Conservation (phyloP, 1,284 basidiomycete species). For the Cryptococcus deneoformans region DNA sequence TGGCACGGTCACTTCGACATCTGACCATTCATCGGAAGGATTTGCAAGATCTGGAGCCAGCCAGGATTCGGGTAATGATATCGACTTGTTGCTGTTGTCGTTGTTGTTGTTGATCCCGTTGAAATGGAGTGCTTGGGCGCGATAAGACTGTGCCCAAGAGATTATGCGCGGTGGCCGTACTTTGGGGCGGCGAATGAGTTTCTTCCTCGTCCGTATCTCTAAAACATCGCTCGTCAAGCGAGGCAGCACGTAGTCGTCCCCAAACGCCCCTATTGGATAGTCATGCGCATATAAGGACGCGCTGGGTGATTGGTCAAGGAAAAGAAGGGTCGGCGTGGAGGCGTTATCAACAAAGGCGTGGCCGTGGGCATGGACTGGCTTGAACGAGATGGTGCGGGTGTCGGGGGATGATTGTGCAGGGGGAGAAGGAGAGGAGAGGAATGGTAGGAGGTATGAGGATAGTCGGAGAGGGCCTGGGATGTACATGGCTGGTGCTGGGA, state of each 20-base stretch:
- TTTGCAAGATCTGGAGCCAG: slow-evolving; percentile 29
- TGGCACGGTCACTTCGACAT: slow-evolving; percentile 53
- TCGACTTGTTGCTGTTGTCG: background rate
- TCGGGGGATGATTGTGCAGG: background rate
- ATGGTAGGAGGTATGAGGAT: background rate
- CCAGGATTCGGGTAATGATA: slow-evolving; percentile 17
- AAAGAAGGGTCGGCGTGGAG: slow-evolving; percentile 8
- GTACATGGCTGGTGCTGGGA: slow-evolving; percentile 24
- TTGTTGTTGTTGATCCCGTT: too few species aligned
- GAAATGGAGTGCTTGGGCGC: slow-evolving; percentile 12
- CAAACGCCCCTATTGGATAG: slow-evolving; percentile 6
- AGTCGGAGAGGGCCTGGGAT: slow-evolving; percentile 18
- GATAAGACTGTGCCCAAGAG: slow-evolving; percentile 33
- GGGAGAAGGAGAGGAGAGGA: slow-evolving; percentile 15
- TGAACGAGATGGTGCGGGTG: slow-evolving; percentile 20
- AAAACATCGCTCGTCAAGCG: slow-evolving; percentile 12
- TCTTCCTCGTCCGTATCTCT: slow-evolving; percentile 29
- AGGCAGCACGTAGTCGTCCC: background rate
- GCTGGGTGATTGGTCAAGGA: slow-evolving; percentile 21
- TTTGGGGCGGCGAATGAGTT: slow-evolving; percentile 36
- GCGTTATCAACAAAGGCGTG: slow-evolving; percentile 17
- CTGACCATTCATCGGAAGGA: slow-evolving; percentile 50
- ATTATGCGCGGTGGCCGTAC: slow-evolving; percentile 36
- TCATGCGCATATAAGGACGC: slow-evolving; percentile 16
- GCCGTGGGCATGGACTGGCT: slow-evolving; percentile 32